A percentile compares a stretch with the other conserved stretches of the same genome.
These are phyloP conservation scores for Chimonanthus praecox DNA, from an alignment of 164 flowering plant species.

Conservation along the genomic window DNA sequence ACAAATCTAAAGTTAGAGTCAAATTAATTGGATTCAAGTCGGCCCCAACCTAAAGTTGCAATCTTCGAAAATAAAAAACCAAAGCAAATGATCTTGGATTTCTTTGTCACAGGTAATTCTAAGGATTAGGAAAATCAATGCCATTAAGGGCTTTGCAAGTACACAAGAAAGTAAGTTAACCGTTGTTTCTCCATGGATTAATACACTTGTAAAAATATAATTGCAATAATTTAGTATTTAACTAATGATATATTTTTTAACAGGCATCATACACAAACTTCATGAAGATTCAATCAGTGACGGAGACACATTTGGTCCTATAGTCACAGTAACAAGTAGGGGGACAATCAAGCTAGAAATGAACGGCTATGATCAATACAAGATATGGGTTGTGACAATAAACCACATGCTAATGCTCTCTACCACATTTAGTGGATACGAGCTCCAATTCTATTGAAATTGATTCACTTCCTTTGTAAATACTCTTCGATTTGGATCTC, in stretches of 20 bases:
- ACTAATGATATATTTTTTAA: background rate
- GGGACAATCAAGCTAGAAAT: conserved; percentile 81
- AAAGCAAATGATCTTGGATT: background rate
- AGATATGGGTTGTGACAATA: conserved; percentile 62
- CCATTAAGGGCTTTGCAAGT: conserved; percentile 41
- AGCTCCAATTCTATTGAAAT: conserved; percentile 40
- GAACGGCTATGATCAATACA: conserved; percentile 57
- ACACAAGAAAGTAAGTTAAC: conserved; percentile 53
- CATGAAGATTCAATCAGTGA: conserved; percentile 47
- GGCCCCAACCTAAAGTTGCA: background rate
- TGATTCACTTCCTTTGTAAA: conserved; percentile 1
- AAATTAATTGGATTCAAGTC: too few relatives aligned
- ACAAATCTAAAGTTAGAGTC: background rate
- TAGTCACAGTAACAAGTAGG: conserved; percentile 52
- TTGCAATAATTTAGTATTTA: background rate
- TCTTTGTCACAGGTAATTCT: conserved; percentile 52
- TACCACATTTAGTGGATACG: conserved; percentile 46
- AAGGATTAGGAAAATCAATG: conserved; percentile 42
- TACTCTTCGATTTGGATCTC: background rate
- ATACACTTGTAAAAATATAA: background rate
- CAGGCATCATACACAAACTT: conserved; percentile 56
- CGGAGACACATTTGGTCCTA: conserved; percentile 43
- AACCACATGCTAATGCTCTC: conserved; percentile 70
- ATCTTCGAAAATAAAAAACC: background rate
- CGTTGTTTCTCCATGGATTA: background rate